Conservation (phyloP, 768 basidiomycete genomes). For the Leucosporidium scottii region DNA sequence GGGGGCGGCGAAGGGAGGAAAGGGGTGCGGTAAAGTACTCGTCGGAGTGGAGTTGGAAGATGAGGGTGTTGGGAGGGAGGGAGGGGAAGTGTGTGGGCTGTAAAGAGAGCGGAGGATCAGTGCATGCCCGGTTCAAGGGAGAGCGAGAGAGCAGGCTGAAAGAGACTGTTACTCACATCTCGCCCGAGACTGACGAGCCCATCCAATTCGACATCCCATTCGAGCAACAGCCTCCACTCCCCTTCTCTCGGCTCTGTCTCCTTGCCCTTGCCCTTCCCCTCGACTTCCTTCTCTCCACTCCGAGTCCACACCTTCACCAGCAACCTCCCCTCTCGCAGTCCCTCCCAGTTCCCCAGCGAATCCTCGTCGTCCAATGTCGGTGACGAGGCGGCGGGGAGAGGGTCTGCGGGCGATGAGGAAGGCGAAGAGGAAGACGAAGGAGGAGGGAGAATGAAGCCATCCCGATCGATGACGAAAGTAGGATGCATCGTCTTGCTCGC, state of each 20-base stretch:
- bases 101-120: neutral
- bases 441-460: neutral
- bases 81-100: slow-evolving; percentile 22
- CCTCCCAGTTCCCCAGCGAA: slow-evolving; percentile 1
- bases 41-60: slow-evolving; percentile 23
- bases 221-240: slow-evolving; percentile 11
- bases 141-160: neutral
- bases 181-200: slow-evolving; percentile 25
- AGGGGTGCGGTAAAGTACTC: slow-evolving; percentile 32
- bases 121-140: neutral
- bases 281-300: neutral
- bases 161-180: slow-evolving; percentile 12
- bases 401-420: no score
- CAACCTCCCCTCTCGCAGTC: slow-evolving; percentile 3
- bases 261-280: slow-evolving; percentile 1
- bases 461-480: slow-evolving; percentile 5
- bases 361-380: neutral
- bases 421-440: no score
- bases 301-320: slow-evolving; percentile 13
- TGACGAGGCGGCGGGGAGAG: no score
- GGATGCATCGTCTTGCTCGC: slow-evolving; percentile 3
- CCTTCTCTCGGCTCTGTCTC: neutral
- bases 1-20: neutral
- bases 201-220: slow-evolving; percentile 28
- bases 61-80: slow-evolving; percentile 30